Evolutionary conservation across 2,329 filamentous ascomycete genomes (phyloP).

Genomic region (Epichloe uncinata): DNA sequence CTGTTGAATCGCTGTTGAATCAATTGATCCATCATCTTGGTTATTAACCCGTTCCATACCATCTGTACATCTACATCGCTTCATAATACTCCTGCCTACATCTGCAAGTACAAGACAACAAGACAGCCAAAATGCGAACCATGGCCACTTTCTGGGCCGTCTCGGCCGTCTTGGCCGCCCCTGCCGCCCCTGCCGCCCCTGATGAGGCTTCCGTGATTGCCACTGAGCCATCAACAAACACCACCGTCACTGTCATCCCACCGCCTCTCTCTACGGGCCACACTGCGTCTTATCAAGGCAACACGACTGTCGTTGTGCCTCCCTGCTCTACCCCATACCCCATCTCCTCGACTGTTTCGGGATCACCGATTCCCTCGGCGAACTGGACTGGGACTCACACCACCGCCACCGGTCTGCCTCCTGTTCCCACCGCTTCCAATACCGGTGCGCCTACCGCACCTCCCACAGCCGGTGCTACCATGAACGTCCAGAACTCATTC

Average conservation of each 20-base stretch:
- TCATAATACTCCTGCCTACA: background rate
- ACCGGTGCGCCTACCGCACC: background rate
- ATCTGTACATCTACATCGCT: background rate
- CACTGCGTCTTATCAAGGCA: background rate
- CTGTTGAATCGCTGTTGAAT: background rate
- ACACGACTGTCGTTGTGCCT: background rate
- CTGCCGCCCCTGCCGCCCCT: background rate
- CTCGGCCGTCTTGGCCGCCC: slow-evolving; percentile 1
- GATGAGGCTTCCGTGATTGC: background rate
- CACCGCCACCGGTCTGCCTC: slow-evolving; percentile 1
- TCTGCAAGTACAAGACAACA: background rate
- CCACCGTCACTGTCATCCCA: background rate
- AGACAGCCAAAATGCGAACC: slow-evolving; percentile 10
- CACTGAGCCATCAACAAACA: background rate
- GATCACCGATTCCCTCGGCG: background rate
- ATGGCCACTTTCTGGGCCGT: slow-evolving; percentile 6
- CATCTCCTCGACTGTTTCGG: background rate
- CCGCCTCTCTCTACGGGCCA: background rate
- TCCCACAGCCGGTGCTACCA: slow-evolving; percentile 2
- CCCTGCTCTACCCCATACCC: background rate
- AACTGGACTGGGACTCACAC: slow-evolving; percentile 1
- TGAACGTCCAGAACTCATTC: slow-evolving; percentile 5
- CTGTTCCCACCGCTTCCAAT: background rate
- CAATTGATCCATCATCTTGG: background rate
- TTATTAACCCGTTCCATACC: background rate